These are phyloP conservation scores for Ambrosia hybrid DNA, from an alignment of 140 eudicot genomes.

Conservation along the genomic window DNA sequence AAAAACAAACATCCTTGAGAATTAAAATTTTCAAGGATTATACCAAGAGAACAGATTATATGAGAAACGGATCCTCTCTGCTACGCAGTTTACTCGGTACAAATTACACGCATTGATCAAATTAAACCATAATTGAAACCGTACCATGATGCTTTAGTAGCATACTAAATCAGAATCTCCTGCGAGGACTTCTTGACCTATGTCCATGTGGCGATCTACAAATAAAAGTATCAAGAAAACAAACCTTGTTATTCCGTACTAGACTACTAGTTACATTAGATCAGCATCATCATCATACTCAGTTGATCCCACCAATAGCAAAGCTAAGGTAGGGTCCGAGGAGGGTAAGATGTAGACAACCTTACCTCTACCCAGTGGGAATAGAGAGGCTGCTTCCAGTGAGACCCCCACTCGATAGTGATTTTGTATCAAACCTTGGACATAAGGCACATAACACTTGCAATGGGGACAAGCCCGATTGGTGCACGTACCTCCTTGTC, in stretches of 20 bases:
- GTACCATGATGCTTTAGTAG: slow-evolving; percentile 24
- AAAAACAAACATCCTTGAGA: slow-evolving; percentile 10
- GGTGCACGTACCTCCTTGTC: too few relatives aligned
- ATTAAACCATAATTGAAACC: slow-evolving; percentile 7
- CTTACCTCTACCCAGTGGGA: too few relatives aligned
- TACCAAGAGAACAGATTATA: slow-evolving; percentile 11
- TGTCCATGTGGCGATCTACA: slow-evolving; percentile 30
- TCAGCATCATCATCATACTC: too few relatives aligned
- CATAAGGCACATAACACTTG: too few relatives aligned
- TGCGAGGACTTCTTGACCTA: slow-evolving; percentile 92
- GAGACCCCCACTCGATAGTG: too few relatives aligned
- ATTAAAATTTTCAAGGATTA: slow-evolving; percentile 14
- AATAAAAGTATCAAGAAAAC: slow-evolving; percentile 9
- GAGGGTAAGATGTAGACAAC: too few relatives aligned
- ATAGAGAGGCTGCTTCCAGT: too few relatives aligned
- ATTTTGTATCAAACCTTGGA: too few relatives aligned
- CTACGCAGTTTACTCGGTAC: slow-evolving; percentile 22
- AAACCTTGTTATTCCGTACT: background rate
- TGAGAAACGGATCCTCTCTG: background rate
- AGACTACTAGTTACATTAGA: background rate
- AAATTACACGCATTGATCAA: slow-evolving; percentile 26
- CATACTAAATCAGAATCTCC: slow-evolving; percentile 55
- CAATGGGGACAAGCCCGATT: too few relatives aligned
- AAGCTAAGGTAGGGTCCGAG: too few relatives aligned
- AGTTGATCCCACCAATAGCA: too few relatives aligned